A percentile compares a stretch with the other conserved stretches of the same genome.
Evolutionary conservation across 768 basidiomycete species (phyloP).

Genomic region (Boletus patriciae): DNA sequence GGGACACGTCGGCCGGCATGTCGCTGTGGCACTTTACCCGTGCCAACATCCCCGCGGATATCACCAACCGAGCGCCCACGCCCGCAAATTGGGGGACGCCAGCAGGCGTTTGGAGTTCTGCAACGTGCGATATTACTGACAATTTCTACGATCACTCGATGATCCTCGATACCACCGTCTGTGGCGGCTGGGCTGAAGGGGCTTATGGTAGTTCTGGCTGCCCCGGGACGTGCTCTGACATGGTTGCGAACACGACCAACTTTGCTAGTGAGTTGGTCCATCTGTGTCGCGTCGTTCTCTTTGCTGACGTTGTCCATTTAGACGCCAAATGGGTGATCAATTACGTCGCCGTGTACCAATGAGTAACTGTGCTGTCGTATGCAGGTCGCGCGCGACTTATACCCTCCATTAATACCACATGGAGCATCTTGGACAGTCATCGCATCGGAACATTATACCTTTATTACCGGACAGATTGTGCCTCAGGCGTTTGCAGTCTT

Average conservation of each 20-base stretch:
- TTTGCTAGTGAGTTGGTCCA: constrained; percentile 42
- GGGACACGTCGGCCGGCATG: constrained; percentile 48
- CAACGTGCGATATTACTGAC: constrained; percentile 44
- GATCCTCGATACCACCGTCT: constrained; percentile 39
- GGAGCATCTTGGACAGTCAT: neutral
- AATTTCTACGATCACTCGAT: constrained; percentile 54
- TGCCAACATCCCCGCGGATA: constrained; percentile 49
- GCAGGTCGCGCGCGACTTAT: neutral
- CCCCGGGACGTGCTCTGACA: constrained; percentile 44
- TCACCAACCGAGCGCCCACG: constrained; percentile 41
- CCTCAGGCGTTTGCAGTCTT: neutral
- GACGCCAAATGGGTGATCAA: constrained; percentile 58
- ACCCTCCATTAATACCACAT: neutral
- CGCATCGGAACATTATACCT: neutral
- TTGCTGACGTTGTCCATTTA: constrained; percentile 23
- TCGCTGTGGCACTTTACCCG: constrained; percentile 57
- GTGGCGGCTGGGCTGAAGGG: constrained; percentile 30
- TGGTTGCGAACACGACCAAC: constrained; percentile 55
- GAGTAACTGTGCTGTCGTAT: neutral
- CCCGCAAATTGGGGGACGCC: constrained; percentile 53
- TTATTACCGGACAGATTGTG: neutral
- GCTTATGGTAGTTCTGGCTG: constrained; percentile 31
- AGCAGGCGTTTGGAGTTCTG: constrained; percentile 50
- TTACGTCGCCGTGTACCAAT: constrained; percentile 53
- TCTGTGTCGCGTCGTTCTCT: neutral